Evolutionary conservation across 2,329 filamentous ascomycete species (phyloP), one percentile per base, ranked within the genome.

Genomic region (Ceratocystis alfenasii): DNA sequence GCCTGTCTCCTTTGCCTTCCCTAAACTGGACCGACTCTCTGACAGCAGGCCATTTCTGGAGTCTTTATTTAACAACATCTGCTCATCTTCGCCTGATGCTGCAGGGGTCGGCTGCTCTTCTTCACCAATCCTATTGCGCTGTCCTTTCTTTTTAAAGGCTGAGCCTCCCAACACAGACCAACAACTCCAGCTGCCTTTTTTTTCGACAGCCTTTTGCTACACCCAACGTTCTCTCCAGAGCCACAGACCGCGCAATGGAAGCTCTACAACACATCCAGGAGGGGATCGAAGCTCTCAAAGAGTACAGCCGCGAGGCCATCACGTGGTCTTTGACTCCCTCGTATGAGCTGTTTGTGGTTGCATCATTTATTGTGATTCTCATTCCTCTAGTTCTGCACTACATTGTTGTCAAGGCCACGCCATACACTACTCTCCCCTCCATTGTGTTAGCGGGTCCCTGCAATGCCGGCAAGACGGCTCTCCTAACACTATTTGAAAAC

Each of bases 391-490:
- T 95, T 65, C 80, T 96, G 61, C 94, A 97, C 78, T 74, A 83
- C 67, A 78, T 87, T 73, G 82, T 96, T 73, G 85, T 90, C 74
- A 83, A 82, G 65, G 80, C 83, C 62, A 82, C 82, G 48, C 81
- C 85, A 15, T 86, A 88, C 71, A 83, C 83, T 46, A 81, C 80
- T 15, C 82, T 88, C 30, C 90, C 93, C 62, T 87, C 87, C 6
- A 85, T 97, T 68, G 79, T 96, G 8, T 82, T 96, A 55, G 74
- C 92, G 62, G 94, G 94, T 0, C 90, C 93, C 17, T 86, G 87
- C 66, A 88, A 87, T 69, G 83, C 85, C 62, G 94, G 94, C 72
- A 99, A 97, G 79, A 97, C 94, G 0, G 83, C 89, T 7, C 84
- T 97, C 44, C 78, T 91, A n/a, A 91, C 90, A 25, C 81, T 94